Conservation (phyloP, 139 green algal genomes). For the Closterium sp. region DNA sequence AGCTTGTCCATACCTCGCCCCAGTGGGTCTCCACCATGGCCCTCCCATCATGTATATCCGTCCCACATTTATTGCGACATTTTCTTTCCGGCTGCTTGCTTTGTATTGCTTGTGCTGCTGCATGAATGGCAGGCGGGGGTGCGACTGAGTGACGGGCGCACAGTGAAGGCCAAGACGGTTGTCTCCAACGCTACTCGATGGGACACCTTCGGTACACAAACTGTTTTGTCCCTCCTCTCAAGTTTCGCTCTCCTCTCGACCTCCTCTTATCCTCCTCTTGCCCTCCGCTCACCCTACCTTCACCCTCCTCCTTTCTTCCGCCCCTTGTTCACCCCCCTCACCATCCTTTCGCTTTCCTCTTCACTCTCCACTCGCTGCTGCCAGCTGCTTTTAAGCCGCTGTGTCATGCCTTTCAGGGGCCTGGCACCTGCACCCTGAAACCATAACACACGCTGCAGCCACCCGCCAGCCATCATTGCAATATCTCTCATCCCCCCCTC, state of each 20-base stretch:
- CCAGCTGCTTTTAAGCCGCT: too few relatives aligned
- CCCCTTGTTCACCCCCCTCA: background rate
- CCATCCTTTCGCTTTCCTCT: background rate
- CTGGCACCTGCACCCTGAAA: too few relatives aligned
- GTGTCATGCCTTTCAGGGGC: too few relatives aligned
- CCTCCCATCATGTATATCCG: too few relatives aligned
- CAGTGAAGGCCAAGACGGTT: constrained; percentile 68
- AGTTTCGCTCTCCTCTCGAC: background rate
- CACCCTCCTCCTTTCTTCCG: background rate
- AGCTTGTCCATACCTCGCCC: background rate
- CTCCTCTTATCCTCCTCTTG: background rate
- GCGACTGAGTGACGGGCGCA: constrained; percentile 74
- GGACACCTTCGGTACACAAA: constrained; percentile 84
- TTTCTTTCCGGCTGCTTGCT: background rate
- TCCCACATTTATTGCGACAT: too few relatives aligned
- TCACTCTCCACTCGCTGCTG: background rate
- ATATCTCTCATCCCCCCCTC: too few relatives aligned
- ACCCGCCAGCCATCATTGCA: too few relatives aligned
- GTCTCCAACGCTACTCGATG: constrained; percentile 94
- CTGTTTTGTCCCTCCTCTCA: background rate
- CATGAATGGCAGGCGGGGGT: constrained; percentile 62
- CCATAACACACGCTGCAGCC: too few relatives aligned
- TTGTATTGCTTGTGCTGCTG: background rate
- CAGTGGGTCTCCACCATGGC: too few relatives aligned
- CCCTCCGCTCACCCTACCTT: background rate